Base-by-base conservation (phyloP, 1,284 basidiomycete genomes). In the Athelia sp. region DNA sequence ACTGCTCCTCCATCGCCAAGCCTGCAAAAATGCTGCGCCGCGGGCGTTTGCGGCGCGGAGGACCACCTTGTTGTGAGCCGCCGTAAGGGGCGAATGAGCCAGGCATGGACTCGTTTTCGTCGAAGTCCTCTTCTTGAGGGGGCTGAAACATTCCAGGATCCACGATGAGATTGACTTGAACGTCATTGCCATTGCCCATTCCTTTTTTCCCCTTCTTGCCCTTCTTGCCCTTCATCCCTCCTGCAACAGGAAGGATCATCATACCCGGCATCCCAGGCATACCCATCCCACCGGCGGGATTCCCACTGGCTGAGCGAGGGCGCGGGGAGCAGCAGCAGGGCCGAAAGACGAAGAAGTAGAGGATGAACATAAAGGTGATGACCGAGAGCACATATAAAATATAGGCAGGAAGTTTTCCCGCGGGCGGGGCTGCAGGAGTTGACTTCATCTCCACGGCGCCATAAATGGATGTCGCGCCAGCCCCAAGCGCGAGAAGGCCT, bases 121-220 rank as follows among this genome's bases (percentile, higher is more conserved):
- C 68, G 15, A 21, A n/a, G 23, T 68, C 66, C 1, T 67, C 68
- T 3, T 64, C 66, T 11, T 51, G 49, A 21, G 62, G 55, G 18
- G 64, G 62, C 1, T 69, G 72, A 51, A 87, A 82, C 53, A 78
- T 75, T 2, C 69, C 68, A 8, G 84, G 83, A 60, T 86, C 82
- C 26, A 86, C 81, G 53, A 86, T 86, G 43, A 86, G 69, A 59
- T 86, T 87, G 47, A 86, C 82, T 51, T 86, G 83, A 1, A 87
- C 78, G 55, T 77, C 73, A 4, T 71, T 70, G 3, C 51, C 56
- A 3, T 54, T 53, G 1, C 49, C 35, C 59, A 43, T 57, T 19
- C 56, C 61, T 71, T 66, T 43, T 66, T 56, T 59, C 47, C 56
- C 65, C 38, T 73, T 71, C 43, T 65, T 67, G 21, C 57, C 61